These are phyloP conservation scores for Barnettozyma populi DNA, from an alignment of 805 yeast genomes.

Conservation along the genomic window DNA sequence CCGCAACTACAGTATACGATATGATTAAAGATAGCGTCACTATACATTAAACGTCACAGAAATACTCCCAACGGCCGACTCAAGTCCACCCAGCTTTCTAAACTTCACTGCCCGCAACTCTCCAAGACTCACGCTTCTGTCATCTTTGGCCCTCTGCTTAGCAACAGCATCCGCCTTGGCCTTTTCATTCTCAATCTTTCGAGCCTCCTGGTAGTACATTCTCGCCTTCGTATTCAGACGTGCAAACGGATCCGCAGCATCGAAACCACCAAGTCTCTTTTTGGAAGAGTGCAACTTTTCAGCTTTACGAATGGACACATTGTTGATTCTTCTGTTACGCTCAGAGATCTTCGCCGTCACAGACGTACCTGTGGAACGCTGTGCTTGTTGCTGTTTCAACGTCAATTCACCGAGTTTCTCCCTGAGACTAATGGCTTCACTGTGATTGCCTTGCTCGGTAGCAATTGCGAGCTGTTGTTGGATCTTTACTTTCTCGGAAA, in stretches of 20 bases:
- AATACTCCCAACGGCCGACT: not conserved
- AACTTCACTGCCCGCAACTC: conserved; percentile 45
- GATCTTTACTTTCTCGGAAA: conserved; percentile 64
- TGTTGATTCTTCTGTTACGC: conserved; percentile 79
- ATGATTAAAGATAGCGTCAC: too few relatives aligned
- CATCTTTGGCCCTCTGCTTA: conserved; percentile 38
- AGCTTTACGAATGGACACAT: conserved; percentile 70
- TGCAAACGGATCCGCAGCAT: conserved; percentile 71
- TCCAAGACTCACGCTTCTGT: conserved; percentile 33
- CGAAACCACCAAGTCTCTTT: conserved; percentile 40
- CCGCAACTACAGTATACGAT: too few relatives aligned
- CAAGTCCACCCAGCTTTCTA: conserved; percentile 43
- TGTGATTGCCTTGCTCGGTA: conserved; percentile 36
- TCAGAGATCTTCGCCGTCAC: conserved; percentile 27
- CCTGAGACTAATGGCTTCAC: not conserved
- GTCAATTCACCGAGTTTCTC: not conserved
- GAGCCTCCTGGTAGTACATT: conserved; percentile 60
- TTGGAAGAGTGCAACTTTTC: conserved; percentile 59
- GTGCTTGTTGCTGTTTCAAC: not conserved
- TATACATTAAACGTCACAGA: conserved; percentile 1
- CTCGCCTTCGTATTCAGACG: conserved; percentile 85
- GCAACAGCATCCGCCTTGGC: conserved; percentile 50
- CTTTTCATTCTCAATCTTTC: conserved; percentile 51
- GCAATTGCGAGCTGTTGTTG: conserved; percentile 77
- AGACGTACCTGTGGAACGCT: conserved; percentile 25